These are phyloP conservation scores for Albizia julibrissin DNA, from an alignment of 306 rosid genomes.

Conservation along the genomic window DNA sequence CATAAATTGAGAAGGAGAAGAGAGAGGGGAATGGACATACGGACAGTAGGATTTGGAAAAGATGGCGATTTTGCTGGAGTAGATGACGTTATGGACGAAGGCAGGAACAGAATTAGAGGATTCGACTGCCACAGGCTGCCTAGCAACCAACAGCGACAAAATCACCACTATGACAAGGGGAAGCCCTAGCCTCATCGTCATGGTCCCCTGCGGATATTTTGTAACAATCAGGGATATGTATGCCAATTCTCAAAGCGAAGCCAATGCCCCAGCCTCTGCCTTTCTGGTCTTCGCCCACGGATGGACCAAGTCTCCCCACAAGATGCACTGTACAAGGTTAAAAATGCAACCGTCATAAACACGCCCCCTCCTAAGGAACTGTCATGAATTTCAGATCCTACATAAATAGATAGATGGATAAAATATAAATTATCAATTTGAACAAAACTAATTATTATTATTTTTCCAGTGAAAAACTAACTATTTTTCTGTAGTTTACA, in stretches of 20 bases:
- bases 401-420: no score
- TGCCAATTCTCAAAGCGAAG: neutral
- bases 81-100: conserved; percentile 76
- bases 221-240: neutral
- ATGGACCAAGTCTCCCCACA: no score
- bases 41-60: conserved; percentile 97
- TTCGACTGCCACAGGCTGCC: conserved; percentile 26
- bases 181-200: neutral
- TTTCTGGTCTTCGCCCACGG: neutral
- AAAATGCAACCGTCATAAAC: no score
- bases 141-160: conserved; percentile 30
- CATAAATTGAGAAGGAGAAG: neutral
- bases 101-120: conserved; percentile 70
- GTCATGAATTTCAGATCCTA: no score
- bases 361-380: no score
- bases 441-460: no score
- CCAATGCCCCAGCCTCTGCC: neutral
- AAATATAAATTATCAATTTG: no score
- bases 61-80: conserved; percentile 76
- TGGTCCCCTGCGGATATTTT: neutral
- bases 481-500: no score
- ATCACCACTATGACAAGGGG: conserved; percentile 17
- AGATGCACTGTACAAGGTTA: no score
- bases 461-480: no score
- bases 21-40: conserved; percentile 36